Evolutionary conservation across 139 green algal genomes (phyloP).

Genomic region (Dunaliella primolecta): DNA sequence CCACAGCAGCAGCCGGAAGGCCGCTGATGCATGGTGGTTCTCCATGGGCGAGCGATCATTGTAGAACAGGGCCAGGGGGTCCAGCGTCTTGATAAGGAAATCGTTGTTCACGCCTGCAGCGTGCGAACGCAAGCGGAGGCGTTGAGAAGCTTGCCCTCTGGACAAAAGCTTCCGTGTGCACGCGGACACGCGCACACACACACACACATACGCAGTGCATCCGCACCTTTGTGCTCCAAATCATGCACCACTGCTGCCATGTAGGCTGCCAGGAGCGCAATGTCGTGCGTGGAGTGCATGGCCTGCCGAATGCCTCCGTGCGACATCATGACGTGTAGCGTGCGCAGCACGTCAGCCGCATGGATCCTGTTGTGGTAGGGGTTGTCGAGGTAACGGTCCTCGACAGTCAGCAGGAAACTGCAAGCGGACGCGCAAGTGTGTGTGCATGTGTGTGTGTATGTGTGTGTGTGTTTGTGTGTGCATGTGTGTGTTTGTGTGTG

Average conservation of each 20-base stretch:
- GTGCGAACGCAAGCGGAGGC: background rate
- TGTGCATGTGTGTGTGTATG: background rate
- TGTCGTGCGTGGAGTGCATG: slow-evolving; percentile 17
- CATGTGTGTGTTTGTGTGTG: too few species aligned
- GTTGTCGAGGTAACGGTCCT: slow-evolving; percentile 21
- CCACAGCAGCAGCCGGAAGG: slow-evolving; percentile 34
- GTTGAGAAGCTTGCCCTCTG: background rate
- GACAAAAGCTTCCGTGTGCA: background rate
- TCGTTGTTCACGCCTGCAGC: slow-evolving; percentile 55
- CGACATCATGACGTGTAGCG: slow-evolving; percentile 36
- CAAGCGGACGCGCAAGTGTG: background rate
- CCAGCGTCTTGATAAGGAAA: slow-evolving; percentile 43
- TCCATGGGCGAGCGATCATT: slow-evolving; percentile 52
- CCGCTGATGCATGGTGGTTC: slow-evolving; percentile 47
- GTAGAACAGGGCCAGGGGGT: slow-evolving; percentile 51
- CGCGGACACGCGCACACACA: background rate
- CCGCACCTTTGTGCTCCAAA: slow-evolving; percentile 35
- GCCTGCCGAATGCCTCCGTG: slow-evolving; percentile 27
- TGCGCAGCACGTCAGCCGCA: slow-evolving; percentile 39
- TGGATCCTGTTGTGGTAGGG: slow-evolving; percentile 45
- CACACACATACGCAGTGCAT: background rate
- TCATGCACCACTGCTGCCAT: slow-evolving; percentile 48
- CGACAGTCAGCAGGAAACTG: background rate
- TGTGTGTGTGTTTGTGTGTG: background rate
- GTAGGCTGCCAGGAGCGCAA: slow-evolving; percentile 30